A percentile compares a stretch with the other conserved stretches of the same genome.
Conservation (phyloP, 1,284 basidiomycete genomes). For the Vanrija sp. region DNA sequence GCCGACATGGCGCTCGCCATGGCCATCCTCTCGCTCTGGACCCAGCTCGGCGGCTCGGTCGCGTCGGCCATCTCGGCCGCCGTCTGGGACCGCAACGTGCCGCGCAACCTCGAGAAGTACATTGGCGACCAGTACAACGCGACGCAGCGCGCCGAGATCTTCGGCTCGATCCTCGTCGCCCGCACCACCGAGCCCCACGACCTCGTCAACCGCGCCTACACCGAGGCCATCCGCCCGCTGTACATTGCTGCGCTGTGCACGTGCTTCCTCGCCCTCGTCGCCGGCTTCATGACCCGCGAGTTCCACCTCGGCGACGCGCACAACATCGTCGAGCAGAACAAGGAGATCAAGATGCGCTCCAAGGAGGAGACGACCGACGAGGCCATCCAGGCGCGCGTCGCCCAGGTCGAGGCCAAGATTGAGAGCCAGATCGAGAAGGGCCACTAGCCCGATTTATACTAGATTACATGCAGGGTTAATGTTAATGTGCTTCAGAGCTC, state of each 20-base stretch:
- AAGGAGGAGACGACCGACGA: conserved; percentile 19
- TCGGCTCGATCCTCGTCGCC: conserved; percentile 22
- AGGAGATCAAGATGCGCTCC: conserved; percentile 22
- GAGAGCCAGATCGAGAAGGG: too few relatives aligned
- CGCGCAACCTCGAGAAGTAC: conserved; percentile 24
- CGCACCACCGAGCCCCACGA: conserved; percentile 23
- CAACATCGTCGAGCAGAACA: conserved; percentile 30
- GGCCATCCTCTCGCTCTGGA: conserved; percentile 46
- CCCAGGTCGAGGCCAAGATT: conserved; percentile 16
- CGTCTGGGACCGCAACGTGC: conserved; percentile 37
- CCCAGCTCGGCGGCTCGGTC: conserved; percentile 43
- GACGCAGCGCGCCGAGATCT: conserved; percentile 25
- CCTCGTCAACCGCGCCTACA: conserved; percentile 24
- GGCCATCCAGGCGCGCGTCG: conserved; percentile 16
- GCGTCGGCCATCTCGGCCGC: conserved; percentile 38
- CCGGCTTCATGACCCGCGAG: conserved; percentile 20
- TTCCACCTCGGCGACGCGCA: conserved; percentile 30
- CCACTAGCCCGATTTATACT: too few relatives aligned
- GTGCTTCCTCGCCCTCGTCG: conserved; percentile 19
- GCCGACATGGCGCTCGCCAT: conserved; percentile 46
- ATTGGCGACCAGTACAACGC: conserved; percentile 19
- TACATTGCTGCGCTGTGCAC: conserved; percentile 24
- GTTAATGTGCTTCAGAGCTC: too few relatives aligned
- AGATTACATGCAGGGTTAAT: too few relatives aligned
- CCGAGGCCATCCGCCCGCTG: conserved; percentile 18